Conservation (phyloP, 2,329 filamentous ascomycete species). For the Fusarium begoniae region DNA sequence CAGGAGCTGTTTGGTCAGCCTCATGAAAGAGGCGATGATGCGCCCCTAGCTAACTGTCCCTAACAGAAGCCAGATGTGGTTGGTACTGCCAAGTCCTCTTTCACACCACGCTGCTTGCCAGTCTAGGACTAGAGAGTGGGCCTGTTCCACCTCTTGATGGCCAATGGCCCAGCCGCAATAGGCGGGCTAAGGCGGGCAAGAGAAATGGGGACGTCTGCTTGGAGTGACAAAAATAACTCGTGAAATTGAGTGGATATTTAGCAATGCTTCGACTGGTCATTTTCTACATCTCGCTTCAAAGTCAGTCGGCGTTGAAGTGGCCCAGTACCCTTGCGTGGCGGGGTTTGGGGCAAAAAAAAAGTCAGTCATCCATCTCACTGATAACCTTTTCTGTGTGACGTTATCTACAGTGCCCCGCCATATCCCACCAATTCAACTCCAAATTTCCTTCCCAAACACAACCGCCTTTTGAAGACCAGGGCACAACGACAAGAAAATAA, state of each 20-base stretch:
- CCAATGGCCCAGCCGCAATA: conserved; percentile 14
- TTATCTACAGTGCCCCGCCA: conserved; percentile 43
- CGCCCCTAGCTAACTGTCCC: conserved; percentile 2
- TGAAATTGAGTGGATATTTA: no score
- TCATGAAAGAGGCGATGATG: conserved; percentile 26
- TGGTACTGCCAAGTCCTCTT: neutral
- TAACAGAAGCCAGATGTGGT: neutral
- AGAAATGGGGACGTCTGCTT: neutral
- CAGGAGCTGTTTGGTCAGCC: conserved; percentile 28
- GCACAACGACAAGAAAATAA: neutral
- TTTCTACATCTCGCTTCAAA: neutral
- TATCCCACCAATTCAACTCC: conserved; percentile 37
- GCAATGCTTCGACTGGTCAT: neutral
- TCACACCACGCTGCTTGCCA: conserved; percentile 14
- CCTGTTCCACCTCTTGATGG: neutral
- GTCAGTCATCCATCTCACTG: conserved; percentile 34
- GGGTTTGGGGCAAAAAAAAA: conserved; percentile 38
- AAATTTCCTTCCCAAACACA: conserved; percentile 38
- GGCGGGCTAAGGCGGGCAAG: neutral
- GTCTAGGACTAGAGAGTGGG: neutral
- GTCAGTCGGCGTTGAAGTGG: neutral
- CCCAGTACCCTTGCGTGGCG: conserved; percentile 29
- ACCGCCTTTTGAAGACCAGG: neutral
- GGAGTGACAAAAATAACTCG: neutral
- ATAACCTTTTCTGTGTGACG: conserved; percentile 41